Percentiles rank a stretch among this genome's conserved stretches.
These are phyloP conservation scores for Podila epigama DNA, from an alignment of 192 early-diverging fungal species.

Conservation along the genomic window DNA sequence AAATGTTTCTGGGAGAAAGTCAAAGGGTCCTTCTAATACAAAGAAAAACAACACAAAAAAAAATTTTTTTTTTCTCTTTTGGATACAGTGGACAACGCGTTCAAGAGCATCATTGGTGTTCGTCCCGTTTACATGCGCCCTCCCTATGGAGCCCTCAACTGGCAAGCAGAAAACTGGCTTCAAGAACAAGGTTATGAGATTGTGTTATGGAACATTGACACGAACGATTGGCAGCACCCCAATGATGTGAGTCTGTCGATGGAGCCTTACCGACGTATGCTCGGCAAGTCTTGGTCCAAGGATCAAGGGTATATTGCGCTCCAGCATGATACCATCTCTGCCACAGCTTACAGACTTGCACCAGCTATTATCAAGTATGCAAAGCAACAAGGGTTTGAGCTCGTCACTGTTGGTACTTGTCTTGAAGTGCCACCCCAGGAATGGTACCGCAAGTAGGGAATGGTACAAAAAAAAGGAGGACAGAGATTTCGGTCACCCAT, in stretches of 20 bases:
- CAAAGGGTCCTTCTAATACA: too few species aligned
- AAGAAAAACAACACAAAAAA: background rate
- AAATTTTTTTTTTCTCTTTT: background rate
- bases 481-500: too few species aligned
- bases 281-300: background rate
- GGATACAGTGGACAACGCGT: constrained; percentile 45
- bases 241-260: background rate
- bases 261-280: background rate
- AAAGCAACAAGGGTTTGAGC: constrained; percentile 6
- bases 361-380: constrained; percentile 14
- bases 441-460: constrained; percentile 15
- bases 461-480: background rate
- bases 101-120: constrained; percentile 58
- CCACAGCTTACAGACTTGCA: constrained; percentile 3
- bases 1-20: too few species aligned
- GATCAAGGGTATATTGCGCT: constrained; percentile 12
- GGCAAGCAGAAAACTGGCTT: background rate
- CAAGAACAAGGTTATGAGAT: constrained; percentile 23
- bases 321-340: constrained; percentile 6
- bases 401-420: constrained; percentile 38
- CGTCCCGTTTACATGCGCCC: constrained; percentile 64
- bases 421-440: constrained; percentile 1
- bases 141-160: constrained; percentile 51
- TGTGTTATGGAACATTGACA: constrained; percentile 21
- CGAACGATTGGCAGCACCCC: constrained; percentile 32